Evolutionary conservation across 352 stramenopile genomes (phyloP).

Genomic region (Globisporangium middletonii): DNA sequence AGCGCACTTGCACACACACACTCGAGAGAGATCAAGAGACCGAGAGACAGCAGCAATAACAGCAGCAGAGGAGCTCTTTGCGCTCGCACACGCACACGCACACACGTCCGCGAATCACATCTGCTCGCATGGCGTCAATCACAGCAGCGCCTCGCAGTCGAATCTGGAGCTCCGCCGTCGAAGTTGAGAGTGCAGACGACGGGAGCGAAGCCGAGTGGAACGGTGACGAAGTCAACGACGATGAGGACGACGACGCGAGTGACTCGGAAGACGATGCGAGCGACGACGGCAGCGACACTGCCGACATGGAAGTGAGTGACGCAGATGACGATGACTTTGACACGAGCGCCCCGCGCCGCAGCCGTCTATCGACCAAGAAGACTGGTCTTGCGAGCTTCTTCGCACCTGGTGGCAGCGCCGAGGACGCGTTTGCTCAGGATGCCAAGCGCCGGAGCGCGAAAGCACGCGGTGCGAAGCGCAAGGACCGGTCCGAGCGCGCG

Average conservation of each 20-base stretch:
- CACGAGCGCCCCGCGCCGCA: neutral
- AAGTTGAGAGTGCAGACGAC: slow-evolving; percentile 8
- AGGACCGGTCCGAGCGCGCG: slow-evolving; percentile 9
- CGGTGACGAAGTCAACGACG: slow-evolving; percentile 18
- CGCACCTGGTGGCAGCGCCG: neutral
- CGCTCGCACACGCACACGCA: no score
- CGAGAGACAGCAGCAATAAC: no score
- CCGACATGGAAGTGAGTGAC: neutral
- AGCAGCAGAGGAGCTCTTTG: no score
- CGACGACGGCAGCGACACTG: neutral
- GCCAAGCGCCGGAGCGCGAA: slow-evolving; percentile 14
- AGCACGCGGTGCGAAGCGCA: slow-evolving; percentile 17
- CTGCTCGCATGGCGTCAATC: no score
- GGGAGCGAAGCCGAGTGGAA: slow-evolving; percentile 23
- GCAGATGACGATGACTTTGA: slow-evolving; percentile 7
- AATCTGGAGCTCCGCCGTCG: neutral
- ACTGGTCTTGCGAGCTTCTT: slow-evolving; percentile 8
- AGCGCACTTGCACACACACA: no score
- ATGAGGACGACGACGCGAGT: slow-evolving; percentile 16
- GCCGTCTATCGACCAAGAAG: neutral
- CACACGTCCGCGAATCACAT: no score
- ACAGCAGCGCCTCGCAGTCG: no score
- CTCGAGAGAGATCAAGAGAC: no score
- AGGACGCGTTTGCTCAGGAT: slow-evolving; percentile 4
- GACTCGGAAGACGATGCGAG: slow-evolving; percentile 12